phyloP scores from a whole-genome alignment of 176 grass and related monocot genomes.

The Paspalum vaginatum region DNA sequence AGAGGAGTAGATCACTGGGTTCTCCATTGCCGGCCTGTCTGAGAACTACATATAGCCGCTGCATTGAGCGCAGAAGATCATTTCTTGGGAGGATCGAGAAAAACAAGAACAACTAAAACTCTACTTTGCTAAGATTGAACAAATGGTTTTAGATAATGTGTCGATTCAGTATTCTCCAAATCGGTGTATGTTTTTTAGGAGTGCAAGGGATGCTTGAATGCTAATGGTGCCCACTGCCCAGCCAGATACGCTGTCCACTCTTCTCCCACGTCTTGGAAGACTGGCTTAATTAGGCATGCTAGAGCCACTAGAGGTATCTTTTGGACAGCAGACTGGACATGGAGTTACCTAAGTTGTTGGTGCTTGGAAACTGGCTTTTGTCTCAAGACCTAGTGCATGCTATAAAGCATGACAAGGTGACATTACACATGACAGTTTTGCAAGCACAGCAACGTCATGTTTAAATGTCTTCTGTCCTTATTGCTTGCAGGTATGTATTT shows the following conservation, averaged over 20 bases:
- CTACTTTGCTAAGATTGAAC: conserved; percentile 20
- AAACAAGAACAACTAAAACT: conserved; percentile 41
- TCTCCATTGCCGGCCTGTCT: neutral
- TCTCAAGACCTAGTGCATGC: neutral
- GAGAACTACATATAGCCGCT: conserved; percentile 27
- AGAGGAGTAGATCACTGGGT: neutral
- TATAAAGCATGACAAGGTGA: too few species aligned
- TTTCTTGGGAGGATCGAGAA: neutral
- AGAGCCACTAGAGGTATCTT: neutral
- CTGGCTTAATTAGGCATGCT: conserved; percentile 5
- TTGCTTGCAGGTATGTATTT: neutral
- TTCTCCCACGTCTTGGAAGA: conserved; percentile 9
- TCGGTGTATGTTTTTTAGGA: conserved; percentile 19
- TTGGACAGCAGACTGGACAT: neutral
- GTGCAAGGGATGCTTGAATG: conserved; percentile 32
- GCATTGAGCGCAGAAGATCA: neutral
- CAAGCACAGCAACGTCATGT: neutral
- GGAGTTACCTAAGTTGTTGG: neutral
- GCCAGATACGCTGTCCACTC: neutral
- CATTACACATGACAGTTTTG: neutral
- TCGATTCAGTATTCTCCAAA: conserved; percentile 30
- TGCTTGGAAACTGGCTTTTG: neutral
- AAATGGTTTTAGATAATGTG: conserved; percentile 22
- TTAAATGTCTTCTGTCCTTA: neutral
- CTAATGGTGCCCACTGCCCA: neutral